phyloP scores from a whole-genome alignment of 2,329 filamentous ascomycete genomes.

The Neofusicoccum parvum region DNA sequence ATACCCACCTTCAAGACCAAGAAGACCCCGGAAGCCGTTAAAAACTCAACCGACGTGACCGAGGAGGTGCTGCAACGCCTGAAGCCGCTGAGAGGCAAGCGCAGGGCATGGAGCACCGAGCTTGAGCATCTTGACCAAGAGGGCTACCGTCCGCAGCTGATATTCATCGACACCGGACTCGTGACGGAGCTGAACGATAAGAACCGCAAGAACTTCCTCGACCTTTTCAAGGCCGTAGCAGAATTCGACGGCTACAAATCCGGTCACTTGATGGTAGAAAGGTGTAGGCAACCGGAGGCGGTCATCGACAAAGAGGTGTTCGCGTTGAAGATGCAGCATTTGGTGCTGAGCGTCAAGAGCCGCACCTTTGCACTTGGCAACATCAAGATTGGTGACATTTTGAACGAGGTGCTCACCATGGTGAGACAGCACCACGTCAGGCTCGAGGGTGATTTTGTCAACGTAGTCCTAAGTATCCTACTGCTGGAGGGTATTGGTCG shows the following conservation, averaged over 20 bases:
- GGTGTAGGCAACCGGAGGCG: constrained; percentile 87
- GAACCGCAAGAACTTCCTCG: constrained; percentile 89
- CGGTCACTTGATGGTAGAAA: constrained; percentile 92
- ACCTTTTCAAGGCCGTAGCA: constrained; percentile 91
- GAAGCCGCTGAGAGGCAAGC: constrained; percentile 70
- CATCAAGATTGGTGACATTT: constrained; percentile 92
- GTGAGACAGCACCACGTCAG: constrained; percentile 90
- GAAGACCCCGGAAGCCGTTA: constrained; percentile 34
- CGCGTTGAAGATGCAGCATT: constrained; percentile 93
- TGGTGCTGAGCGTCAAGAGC: constrained; percentile 88
- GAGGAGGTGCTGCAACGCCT: constrained; percentile 83
- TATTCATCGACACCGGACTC: constrained; percentile 96
- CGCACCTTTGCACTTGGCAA: constrained; percentile 89
- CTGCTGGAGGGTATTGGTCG: constrained; percentile 92
- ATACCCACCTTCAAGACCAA: constrained; percentile 47
- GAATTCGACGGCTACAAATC: constrained; percentile 97
- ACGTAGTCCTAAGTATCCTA: constrained; percentile 93
- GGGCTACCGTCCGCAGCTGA: constrained; percentile 88
- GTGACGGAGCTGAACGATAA: constrained; percentile 88
- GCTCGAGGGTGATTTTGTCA: constrained; percentile 96
- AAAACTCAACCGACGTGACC: constrained; percentile 71
- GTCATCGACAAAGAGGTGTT: constrained; percentile 90
- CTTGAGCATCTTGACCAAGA: constrained; percentile 78
- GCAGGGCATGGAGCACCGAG: constrained; percentile 71
- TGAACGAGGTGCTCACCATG: constrained; percentile 89